Percentiles rank a stretch among this genome's conserved stretches.
Conservation (phyloP, 164 flowering plant genomes). For the Stephania yunnanensis region DNA sequence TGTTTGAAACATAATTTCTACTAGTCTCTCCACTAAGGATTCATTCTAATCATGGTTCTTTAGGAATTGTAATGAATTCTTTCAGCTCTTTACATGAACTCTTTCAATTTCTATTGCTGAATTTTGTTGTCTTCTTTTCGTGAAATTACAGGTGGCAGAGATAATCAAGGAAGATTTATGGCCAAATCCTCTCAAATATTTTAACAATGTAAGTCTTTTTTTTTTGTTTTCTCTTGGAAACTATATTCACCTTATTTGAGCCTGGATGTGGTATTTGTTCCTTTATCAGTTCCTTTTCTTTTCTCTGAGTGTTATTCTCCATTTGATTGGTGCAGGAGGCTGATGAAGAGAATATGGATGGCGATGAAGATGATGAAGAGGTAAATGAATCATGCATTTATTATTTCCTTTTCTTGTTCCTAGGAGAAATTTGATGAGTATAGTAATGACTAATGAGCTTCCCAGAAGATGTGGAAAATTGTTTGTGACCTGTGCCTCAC, state of each 20-base stretch:
- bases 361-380: slow-evolving; percentile 48
- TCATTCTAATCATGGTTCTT: too few species aligned
- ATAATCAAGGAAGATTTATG: slow-evolving; percentile 83
- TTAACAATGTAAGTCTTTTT: slow-evolving; percentile 53
- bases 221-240: neutral
- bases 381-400: slow-evolving; percentile 14
- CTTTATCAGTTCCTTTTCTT: neutral
- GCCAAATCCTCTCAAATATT: slow-evolving; percentile 82
- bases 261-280: neutral
- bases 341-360: slow-evolving; percentile 63
- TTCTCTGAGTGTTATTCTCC: neutral
- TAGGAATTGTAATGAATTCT: too few species aligned
- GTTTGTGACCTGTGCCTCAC: too few species aligned
- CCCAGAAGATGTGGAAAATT: too few species aligned
- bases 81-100: too few species aligned
- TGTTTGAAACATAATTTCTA: neutral
- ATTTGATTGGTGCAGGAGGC: slow-evolving; percentile 41
- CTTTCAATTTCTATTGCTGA: neutral
- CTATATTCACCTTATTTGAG: neutral
- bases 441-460: too few species aligned
- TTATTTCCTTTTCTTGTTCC: too few species aligned
- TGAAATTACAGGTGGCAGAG: slow-evolving; percentile 57
- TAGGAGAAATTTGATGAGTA: too few species aligned
- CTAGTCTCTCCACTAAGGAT: neutral
- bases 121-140: neutral